Evolutionary conservation across 495 filamentous ascomycete species (phyloP).

Genomic region (Penicillium alfredii): DNA sequence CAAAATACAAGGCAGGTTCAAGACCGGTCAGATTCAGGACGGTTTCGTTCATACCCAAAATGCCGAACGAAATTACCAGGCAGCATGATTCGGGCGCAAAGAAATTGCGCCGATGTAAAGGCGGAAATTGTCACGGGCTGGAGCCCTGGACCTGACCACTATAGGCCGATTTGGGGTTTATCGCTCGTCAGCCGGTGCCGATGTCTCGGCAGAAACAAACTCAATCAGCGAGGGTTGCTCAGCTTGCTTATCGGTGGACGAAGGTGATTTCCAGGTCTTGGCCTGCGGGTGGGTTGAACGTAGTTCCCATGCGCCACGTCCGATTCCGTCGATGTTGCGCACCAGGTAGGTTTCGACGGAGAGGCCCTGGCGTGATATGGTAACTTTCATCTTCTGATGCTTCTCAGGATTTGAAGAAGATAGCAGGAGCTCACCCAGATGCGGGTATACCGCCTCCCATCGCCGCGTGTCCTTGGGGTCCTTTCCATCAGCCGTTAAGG

Average conservation of each 20-base stretch:
- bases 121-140: no score
- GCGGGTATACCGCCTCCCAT: conserved; percentile 38
- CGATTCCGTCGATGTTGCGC: conserved; percentile 16
- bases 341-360: conserved; percentile 22
- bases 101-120: no score
- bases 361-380: conserved; percentile 28
- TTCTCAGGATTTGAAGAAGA: conserved; percentile 11
- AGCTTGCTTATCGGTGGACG: background rate
- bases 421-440: conserved; percentile 36
- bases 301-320: conserved; percentile 9
- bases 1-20: no score
- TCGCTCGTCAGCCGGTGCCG: background rate
- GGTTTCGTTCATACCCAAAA: no score
- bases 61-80: no score
- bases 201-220: conserved; percentile 24
- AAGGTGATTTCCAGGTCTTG: conserved; percentile 23
- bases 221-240: conserved; percentile 25
- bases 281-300: conserved; percentile 6
- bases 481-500: conserved; percentile 2
- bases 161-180: no score
- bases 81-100: no score
- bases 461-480: conserved; percentile 1
- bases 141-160: no score
- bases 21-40: no score
- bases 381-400: conserved; percentile 34